Evolutionary conservation across 257 asterid species (phyloP), one percentile per base, ranked within the genome.

Genomic region (Thymus quinquecostatus): DNA sequence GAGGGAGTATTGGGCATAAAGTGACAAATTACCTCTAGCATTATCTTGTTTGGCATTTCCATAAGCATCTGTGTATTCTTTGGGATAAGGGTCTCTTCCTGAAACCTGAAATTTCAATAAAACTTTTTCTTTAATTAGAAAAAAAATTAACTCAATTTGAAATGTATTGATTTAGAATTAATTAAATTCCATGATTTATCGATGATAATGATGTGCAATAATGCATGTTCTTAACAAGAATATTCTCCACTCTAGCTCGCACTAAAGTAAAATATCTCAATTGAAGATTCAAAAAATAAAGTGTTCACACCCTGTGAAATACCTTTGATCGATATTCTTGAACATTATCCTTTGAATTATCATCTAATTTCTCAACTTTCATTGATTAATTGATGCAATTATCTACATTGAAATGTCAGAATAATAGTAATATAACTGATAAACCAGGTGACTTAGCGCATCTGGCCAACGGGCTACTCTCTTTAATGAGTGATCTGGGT

Each of bases 11-110:
- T 21, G 21, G 21, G 21, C 21, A 21, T 21, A 21, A 21, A 21
- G 6, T 32, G 64, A 68, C 78, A 47, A 66, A 88, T 21, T 21
- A 21, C 96, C 92, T 77, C 79, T 64, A 69, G 79, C 51, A 71
- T 56, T 60, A 55, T 73, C 89, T 60, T 78, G 77, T 51, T 70
- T 78, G 69, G 14, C 33, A 57, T 72, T 59, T 57, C 75, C 83
- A 64, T 79, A 67, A 60, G 80, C 64, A 34, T 71, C 74, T 59
- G 36, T 58, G 41, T 38, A 61, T 43, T 74, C 84, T 10, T 73
- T 60, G 64, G 73, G 70, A 53, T 77, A 44, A 2, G 86, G 28
- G 28, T 80, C 90, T 81, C 75, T 88, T 10, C 86, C 87, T 10
- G 85, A 86, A 66, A 82, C 90, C 95, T 87, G 64, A 67, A 80